Conservation (phyloP, 768 basidiomycete genomes). For the Trametes sanguinea region DNA sequence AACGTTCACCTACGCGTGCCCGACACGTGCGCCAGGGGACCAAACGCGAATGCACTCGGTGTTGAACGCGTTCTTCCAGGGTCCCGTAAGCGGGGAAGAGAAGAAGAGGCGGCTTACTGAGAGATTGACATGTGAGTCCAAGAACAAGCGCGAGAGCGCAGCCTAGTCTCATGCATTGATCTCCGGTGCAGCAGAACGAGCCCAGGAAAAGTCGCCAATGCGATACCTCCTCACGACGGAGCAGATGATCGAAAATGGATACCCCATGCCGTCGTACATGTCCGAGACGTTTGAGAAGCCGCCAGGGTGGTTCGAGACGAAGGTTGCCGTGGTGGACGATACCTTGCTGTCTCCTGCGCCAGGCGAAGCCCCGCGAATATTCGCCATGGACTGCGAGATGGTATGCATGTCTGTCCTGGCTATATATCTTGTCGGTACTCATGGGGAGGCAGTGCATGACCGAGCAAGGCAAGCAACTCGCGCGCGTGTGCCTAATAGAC, state of each 20-base stretch:
- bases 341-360: constrained; percentile 44
- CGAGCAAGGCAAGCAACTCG: constrained; percentile 86
- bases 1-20: constrained; percentile 91
- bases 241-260: constrained; percentile 95
- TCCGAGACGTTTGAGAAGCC: constrained; percentile 67
- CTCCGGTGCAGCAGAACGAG: constrained; percentile 51
- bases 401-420: constrained; percentile 44
- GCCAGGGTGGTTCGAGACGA: constrained; percentile 79
- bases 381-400: constrained; percentile 98
- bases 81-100: constrained; percentile 78
- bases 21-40: constrained; percentile 92
- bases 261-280: constrained; percentile 85
- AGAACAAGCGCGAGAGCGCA: too few relatives aligned
- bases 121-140: constrained; percentile 40
- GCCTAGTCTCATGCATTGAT: background rate
- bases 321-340: constrained; percentile 6
- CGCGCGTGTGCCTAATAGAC: constrained; percentile 84
- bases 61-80: constrained; percentile 78
- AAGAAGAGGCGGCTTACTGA: constrained; percentile 63
- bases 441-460: constrained; percentile 68
- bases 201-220: constrained; percentile 62
- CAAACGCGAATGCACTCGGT: constrained; percentile 82
- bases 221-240: constrained; percentile 75
- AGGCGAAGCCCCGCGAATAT: constrained; percentile 49
- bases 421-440: background rate